Evolutionary conservation across 495 filamentous ascomycete genomes (phyloP).

Genomic region (Amphirosellinia nigrospora): DNA sequence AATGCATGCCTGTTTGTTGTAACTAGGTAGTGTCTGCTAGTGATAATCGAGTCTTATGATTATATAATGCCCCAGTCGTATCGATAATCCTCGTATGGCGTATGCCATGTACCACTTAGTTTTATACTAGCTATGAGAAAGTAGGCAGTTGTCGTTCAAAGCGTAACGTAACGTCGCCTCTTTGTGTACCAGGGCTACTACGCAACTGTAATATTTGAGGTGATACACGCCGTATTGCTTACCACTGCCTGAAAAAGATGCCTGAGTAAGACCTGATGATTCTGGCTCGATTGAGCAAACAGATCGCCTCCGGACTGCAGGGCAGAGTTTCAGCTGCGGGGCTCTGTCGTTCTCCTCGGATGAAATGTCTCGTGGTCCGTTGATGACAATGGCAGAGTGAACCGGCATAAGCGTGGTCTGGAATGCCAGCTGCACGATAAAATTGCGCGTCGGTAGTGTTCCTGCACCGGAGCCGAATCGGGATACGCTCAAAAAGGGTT

Average conservation of each 20-base stretch:
- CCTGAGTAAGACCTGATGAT: constrained; percentile 18
- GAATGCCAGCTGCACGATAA: constrained; percentile 24
- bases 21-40: neutral
- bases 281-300: constrained; percentile 23
- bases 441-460: constrained; percentile 26
- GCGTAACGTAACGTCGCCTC: neutral
- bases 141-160: neutral
- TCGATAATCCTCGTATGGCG: neutral
- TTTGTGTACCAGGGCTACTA: neutral
- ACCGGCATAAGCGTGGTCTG: constrained; percentile 19
- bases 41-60: neutral
- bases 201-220: neutral
- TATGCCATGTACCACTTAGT: neutral
- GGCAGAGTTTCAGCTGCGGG: constrained; percentile 25
- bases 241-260: constrained; percentile 2
- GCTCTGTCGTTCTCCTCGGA: constrained; percentile 5
- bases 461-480: constrained; percentile 6
- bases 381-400: neutral
- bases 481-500: constrained; percentile 1
- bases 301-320: constrained; percentile 4
- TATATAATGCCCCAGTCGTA: neutral
- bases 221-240: constrained; percentile 20
- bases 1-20: neutral
- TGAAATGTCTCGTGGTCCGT: constrained; percentile 8
- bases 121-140: neutral